Base-by-base conservation (phyloP, 2,329 filamentous ascomycete species). In the Didymella sp. region DNA sequence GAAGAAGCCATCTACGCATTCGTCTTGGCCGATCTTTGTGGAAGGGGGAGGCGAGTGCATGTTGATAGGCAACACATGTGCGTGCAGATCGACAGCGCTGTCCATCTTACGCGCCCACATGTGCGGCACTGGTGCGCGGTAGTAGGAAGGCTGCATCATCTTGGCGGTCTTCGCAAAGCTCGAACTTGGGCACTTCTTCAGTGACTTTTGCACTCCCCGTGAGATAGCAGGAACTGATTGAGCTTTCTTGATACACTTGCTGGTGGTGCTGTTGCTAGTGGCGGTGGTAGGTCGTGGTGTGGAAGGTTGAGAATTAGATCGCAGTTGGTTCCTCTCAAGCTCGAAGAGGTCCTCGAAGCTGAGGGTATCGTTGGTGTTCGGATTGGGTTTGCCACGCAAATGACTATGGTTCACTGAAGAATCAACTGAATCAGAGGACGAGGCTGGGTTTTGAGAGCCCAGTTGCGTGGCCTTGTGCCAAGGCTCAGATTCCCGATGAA, bases 391-490 rank as follows among this genome's bases (percentile, higher is more conserved):
- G 33, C 67, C 70, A 44, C 62, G 61, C 49, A 71, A 71, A 22
- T 73, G 63, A 46, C 70, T 66, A 56, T 71, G 74, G 44, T 71
- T 63, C n/a, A 68, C 72, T 56, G 65, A 64, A 50, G 66, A 69
- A 22, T 51, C 53, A 24, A 58, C 44, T 58, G 55, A 53, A 60
- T 59, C 56, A 56, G 64, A 60, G 63, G 73, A 70, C 56, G 76
- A 75, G 62, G 77, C 75, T 68, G 79, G 76, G 69, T 82, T 82
- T 71, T 83, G 79, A 71, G 81, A 77, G 70, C 81, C 77, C 67
- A 83, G 69, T 66, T 79, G 80, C 59, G 81, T 71, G 67, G 82
- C 82, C 72, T 81, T 80, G 62, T 79, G 79, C 83, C 84, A 86
- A 71, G 82, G 79, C 54, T 79, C 74, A 59, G 78, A 74, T 67